Evolutionary conservation across 2,329 filamentous ascomycete species (phyloP).

Genomic region (Phoma sp.): DNA sequence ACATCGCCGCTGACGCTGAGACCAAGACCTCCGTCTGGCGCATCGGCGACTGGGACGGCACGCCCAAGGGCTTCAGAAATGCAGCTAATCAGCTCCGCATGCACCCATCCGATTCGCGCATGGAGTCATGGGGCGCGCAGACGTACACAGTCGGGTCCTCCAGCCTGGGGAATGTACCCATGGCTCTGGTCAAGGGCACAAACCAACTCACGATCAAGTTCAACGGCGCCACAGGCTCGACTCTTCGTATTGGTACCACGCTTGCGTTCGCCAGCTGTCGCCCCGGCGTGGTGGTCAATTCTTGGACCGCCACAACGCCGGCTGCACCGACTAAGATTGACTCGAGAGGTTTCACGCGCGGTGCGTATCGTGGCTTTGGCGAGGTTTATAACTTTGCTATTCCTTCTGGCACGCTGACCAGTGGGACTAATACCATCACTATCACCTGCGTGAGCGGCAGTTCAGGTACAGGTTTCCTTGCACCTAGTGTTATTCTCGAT

Average conservation of each 20-base stretch:
- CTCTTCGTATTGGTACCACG: conserved; percentile 69
- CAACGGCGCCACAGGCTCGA: conserved; percentile 59
- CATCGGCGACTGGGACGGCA: conserved; percentile 70
- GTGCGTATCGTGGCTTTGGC: conserved; percentile 67
- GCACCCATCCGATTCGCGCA: conserved; percentile 70
- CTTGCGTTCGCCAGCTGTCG: conserved; percentile 66
- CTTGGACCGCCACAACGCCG: conserved; percentile 57
- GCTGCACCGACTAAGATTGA: conserved; percentile 67
- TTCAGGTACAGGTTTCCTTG: conserved; percentile 60
- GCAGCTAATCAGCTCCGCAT: conserved; percentile 70
- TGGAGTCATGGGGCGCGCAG: conserved; percentile 64
- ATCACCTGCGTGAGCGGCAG: conserved; percentile 66
- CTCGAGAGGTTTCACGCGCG: conserved; percentile 68
- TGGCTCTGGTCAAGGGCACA: conserved; percentile 68
- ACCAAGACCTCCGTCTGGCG: conserved; percentile 64
- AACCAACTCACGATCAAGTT: conserved; percentile 69
- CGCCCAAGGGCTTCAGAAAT: conserved; percentile 66
- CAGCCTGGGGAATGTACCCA: conserved; percentile 62
- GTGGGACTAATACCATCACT: conserved; percentile 67
- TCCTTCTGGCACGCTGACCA: conserved; percentile 63
- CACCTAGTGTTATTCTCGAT: conserved; percentile 58
- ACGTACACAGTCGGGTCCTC: conserved; percentile 68
- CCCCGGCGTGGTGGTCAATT: conserved; percentile 64
- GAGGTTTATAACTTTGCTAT: conserved; percentile 69
- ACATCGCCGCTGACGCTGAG: conserved; percentile 58